Evolutionary conservation across 768 basidiomycete genomes (phyloP).

Genomic region (Boletus sensibilis): DNA sequence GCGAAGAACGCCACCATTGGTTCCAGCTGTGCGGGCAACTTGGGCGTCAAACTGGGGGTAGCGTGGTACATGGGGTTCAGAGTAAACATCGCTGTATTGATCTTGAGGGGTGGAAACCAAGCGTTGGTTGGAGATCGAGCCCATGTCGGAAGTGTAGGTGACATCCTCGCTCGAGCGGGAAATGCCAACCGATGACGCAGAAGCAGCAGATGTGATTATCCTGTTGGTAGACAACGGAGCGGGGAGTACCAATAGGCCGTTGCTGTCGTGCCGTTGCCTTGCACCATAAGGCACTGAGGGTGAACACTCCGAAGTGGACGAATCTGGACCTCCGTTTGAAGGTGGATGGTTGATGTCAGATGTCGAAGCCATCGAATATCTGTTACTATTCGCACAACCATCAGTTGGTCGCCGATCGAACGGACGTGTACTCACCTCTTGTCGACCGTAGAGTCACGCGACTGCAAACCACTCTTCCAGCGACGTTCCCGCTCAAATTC

Average conservation of each 20-base stretch:
- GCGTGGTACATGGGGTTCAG: conserved; percentile 18
- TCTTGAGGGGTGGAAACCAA: conserved; percentile 39
- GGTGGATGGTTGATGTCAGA: conserved; percentile 66
- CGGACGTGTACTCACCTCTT: conserved; percentile 49
- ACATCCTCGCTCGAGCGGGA: conserved; percentile 47
- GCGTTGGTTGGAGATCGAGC: conserved; percentile 43
- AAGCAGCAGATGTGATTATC: conserved; percentile 42
- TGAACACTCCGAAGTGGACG: conserved; percentile 62
- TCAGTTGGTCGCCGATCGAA: conserved; percentile 10
- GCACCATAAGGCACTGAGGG: conserved; percentile 34
- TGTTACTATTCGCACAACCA: conserved; percentile 41
- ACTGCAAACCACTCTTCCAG: conserved; percentile 86
- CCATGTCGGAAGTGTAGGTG: conserved; percentile 34
- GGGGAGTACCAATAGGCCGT: conserved; percentile 69
- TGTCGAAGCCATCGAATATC: conserved; percentile 78
- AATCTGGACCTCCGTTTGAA: conserved; percentile 50
- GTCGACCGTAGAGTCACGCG: conserved; percentile 75
- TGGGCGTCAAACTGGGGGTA: conserved; percentile 41
- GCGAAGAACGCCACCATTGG: conserved; percentile 40
- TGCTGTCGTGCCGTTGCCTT: conserved; percentile 67
- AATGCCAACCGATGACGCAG: conserved; percentile 41
- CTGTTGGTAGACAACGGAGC: conserved; percentile 68
- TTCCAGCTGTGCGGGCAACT: conserved; percentile 38
- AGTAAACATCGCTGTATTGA: conserved; percentile 29
- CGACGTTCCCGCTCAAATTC: conserved; percentile 96